These are phyloP conservation scores for Acidiella bohemica DNA, from an alignment of 495 filamentous ascomycete species.

Conservation along the genomic window DNA sequence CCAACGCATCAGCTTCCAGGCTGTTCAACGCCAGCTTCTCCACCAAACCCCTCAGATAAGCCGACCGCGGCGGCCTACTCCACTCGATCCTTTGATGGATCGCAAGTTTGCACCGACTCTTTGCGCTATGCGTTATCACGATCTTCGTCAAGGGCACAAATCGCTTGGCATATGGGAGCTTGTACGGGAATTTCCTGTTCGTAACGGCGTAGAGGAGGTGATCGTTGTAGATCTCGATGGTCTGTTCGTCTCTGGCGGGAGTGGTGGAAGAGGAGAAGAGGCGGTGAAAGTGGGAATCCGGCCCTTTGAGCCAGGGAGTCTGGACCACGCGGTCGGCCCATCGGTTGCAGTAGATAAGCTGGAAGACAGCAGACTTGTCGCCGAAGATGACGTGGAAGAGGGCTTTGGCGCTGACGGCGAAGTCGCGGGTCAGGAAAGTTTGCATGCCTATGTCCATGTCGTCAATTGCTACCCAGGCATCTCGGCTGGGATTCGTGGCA, in stretches of 20 bases:
- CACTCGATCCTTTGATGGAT: constrained; percentile 81
- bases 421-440: constrained; percentile 55
- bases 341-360: constrained; percentile 75
- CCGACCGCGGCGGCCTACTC: constrained; percentile 24
- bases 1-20: constrained; percentile 66
- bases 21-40: constrained; percentile 69
- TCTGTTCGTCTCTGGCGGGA: constrained; percentile 52
- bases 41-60: constrained; percentile 38
- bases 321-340: constrained; percentile 67
- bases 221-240: constrained; percentile 83
- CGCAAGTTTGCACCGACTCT: constrained; percentile 81
- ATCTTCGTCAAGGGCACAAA: constrained; percentile 84
- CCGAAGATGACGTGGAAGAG: constrained; percentile 94
- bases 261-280: constrained; percentile 5
- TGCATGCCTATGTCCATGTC: no score
- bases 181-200: constrained; percentile 79
- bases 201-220: constrained; percentile 92
- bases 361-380: constrained; percentile 87
- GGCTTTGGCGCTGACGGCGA: constrained; percentile 80
- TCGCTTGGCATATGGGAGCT: constrained; percentile 63
- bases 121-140: constrained; percentile 83
- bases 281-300: constrained; percentile 7
- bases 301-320: constrained; percentile 63
- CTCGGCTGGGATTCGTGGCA: no score
- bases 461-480: no score